These are phyloP conservation scores for Persicaria maculosa DNA, from an alignment of 148 eudicot species.

Conservation along the genomic window DNA sequence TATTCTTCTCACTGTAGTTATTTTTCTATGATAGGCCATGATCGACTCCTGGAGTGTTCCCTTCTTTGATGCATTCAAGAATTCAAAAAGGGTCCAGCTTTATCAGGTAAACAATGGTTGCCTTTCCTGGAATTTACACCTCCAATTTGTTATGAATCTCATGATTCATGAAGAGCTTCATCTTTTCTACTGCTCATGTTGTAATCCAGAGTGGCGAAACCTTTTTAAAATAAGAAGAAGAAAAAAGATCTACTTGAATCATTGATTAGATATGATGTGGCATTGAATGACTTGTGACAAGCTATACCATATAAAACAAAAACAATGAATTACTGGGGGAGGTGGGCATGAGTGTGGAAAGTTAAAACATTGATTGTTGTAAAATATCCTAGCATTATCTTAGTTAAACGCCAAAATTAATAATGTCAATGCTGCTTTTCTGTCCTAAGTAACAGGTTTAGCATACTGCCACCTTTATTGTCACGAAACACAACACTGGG, in stretches of 20 bases:
- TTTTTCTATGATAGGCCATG: conserved; percentile 49
- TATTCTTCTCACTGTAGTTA: conserved; percentile 8
- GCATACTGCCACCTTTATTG: not conserved
- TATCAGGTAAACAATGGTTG: conserved; percentile 54
- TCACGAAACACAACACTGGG: not conserved
- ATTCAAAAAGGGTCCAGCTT: conserved; percentile 44
- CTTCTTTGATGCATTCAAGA: conserved; percentile 43
- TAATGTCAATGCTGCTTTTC: not conserved
- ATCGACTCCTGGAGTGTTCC: conserved; percentile 79
- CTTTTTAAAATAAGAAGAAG: too few species aligned
- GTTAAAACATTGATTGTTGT: not conserved
- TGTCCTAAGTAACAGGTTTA: not conserved
- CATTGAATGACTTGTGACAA: not conserved
- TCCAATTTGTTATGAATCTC: not conserved
- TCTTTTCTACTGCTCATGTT: not conserved
- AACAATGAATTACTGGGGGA: not conserved
- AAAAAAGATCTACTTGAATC: not conserved
- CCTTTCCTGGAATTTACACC: not conserved
- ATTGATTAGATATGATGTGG: not conserved
- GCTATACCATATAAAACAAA: not conserved
- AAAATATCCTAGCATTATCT: not conserved
- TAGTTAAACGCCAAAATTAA: not conserved
- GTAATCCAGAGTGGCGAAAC: not conserved
- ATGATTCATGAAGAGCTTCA: not conserved
- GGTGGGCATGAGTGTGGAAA: not conserved